Evolutionary conservation across 768 basidiomycete species (phyloP), one percentile per base, ranked within the genome.

Genomic region (Kwoniella pini): DNA sequence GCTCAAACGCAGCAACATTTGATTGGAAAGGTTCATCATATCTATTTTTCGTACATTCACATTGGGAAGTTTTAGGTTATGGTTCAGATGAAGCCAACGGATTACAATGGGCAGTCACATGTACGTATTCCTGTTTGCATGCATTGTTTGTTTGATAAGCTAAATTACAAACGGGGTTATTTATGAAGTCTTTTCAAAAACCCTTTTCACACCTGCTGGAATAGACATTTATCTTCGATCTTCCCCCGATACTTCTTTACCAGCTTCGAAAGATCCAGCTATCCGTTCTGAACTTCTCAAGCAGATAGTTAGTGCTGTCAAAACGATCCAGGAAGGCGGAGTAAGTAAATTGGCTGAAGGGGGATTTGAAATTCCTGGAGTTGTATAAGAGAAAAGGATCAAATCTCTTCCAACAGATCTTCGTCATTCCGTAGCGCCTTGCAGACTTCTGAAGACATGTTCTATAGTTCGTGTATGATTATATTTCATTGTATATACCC

Each of bases 201-300:
- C 81, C 11, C 71, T 82, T 15, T 82, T 82, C 76, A 82, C 81
- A 0, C 81, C 81, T 5, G 79, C 80, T 19, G 81, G 81, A 0
- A 67, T 82, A 19, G 81, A 82, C 64, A 76, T 82, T 46, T 82
- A 82, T 62, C 52, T 78, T 46, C 68, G 77, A 12, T 30, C 59
- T 7, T 43, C 61, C 3, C 54, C 65, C 42, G 22, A 19, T 28
- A 38, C 58, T 7, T 57, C 22, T n/a, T 28, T n/a, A 39, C 60
- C 4, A 48, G 17, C 22, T 11, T 26, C 60, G 7, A 54, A 50
- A 2, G 65, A 63, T n/a, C 17, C 57, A 9, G 50, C 60, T 2
- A 42, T 58, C 13, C 50, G 67, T 5, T 22, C 43, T 17, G 58
- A 51, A 0, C 40, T 75, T 24, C 33, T 70, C 12, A 42, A 57